phyloP scores from a whole-genome alignment of 140 eudicot species.

The Senecio squalidus region DNA sequence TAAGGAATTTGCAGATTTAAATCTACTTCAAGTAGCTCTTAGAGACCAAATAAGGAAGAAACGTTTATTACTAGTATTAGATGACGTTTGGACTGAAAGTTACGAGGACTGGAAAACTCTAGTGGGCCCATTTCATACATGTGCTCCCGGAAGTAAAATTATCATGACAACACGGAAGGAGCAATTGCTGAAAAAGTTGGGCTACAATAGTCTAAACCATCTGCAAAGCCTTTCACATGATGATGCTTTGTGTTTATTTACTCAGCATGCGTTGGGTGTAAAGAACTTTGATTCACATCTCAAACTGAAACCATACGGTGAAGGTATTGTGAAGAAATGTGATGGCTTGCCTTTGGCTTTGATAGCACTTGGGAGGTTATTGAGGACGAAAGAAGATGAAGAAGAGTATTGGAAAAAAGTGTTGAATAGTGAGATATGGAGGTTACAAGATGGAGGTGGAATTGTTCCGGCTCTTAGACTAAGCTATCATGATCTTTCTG shows the following conservation, averaged over 20 bases:
- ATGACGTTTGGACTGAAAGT: background rate
- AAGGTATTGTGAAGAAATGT: background rate
- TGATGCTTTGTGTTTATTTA: background rate
- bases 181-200: background rate
- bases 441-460: background rate
- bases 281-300: background rate
- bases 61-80: background rate
- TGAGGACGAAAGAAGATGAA: background rate
- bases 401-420: background rate
- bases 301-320: background rate
- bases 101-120: background rate
- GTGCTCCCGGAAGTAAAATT: background rate
- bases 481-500: background rate
- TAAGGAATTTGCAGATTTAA: background rate
- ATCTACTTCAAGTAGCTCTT: background rate
- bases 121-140: background rate
- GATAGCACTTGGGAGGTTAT: background rate
- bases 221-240: background rate
- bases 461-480: background rate
- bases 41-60: background rate
- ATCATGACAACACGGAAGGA: constrained; percentile 3
- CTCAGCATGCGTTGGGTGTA: constrained; percentile 2
- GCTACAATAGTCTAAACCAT: background rate
- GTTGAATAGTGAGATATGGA: background rate
- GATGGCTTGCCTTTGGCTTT: constrained; percentile 1